Conservation (phyloP, 2,329 filamentous ascomycete genomes). For the Metarhizium sp. region DNA sequence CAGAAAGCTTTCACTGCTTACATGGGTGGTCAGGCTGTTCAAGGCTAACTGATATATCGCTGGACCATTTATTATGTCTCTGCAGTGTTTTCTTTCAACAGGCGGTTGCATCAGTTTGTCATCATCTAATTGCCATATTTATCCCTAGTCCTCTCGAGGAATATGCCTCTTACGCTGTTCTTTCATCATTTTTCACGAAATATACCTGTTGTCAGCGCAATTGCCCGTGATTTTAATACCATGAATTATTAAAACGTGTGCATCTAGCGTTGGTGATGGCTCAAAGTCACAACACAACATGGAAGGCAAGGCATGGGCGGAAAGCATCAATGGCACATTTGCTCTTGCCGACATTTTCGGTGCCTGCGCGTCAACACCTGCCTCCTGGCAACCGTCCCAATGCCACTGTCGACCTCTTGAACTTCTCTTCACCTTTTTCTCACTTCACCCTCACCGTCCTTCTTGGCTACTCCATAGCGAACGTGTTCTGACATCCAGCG, state of each 20-base stretch:
- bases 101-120: background rate
- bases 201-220: too few species aligned
- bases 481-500: background rate
- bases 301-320: too few species aligned
- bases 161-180: background rate
- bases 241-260: too few species aligned
- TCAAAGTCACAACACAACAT: too few species aligned
- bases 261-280: too few species aligned
- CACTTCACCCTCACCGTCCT: background rate
- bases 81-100: background rate
- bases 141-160: background rate
- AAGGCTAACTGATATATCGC: conserved; percentile 13
- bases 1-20: conserved; percentile 44
- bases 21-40: conserved; percentile 36
- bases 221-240: too few species aligned
- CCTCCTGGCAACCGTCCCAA: background rate
- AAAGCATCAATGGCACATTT: background rate
- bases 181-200: background rate
- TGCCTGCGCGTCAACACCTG: background rate
- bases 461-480: background rate
- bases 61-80: background rate
- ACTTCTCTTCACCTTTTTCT: background rate
- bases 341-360: background rate
- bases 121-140: background rate
- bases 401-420: background rate